Conservation (phyloP, 257 asterid genomes). For the Solanum pimpinellifolium region DNA sequence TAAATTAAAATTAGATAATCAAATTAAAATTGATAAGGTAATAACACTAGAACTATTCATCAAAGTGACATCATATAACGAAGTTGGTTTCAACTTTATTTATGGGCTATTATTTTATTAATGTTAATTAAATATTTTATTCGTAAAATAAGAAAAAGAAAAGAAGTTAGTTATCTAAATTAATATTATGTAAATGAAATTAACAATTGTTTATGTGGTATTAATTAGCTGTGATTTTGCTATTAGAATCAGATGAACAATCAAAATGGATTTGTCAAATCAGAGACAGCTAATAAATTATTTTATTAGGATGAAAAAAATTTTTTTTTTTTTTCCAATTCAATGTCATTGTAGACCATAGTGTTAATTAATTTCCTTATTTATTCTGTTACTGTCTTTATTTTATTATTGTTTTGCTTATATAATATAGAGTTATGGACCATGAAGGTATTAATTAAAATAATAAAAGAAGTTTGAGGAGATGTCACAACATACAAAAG, state of each 20-base stretch:
- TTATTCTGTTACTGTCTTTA: neutral
- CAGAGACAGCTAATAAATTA: neutral
- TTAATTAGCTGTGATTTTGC: neutral
- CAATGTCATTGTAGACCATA: neutral
- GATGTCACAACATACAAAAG: neutral
- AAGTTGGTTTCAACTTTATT: neutral
- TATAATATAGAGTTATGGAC: neutral
- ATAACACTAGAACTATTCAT: neutral
- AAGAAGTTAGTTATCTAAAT: neutral
- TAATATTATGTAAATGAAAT: neutral
- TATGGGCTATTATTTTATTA: neutral
- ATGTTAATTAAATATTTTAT: neutral
- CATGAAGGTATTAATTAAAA: neutral
- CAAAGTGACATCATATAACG: neutral
- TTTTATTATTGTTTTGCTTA: neutral
- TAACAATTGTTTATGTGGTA: neutral
- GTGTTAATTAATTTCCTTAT: neutral
- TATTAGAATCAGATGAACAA: neutral
- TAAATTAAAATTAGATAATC: fast-evolving
- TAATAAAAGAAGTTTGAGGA: neutral
- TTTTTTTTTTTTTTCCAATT: neutral
- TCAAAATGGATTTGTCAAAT: neutral
- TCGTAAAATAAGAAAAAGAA: neutral
- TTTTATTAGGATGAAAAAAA: neutral
- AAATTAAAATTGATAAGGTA: neutral